Evolutionary conservation across 805 yeast genomes (phyloP).

Genomic region (Lachancea nothofagi): DNA sequence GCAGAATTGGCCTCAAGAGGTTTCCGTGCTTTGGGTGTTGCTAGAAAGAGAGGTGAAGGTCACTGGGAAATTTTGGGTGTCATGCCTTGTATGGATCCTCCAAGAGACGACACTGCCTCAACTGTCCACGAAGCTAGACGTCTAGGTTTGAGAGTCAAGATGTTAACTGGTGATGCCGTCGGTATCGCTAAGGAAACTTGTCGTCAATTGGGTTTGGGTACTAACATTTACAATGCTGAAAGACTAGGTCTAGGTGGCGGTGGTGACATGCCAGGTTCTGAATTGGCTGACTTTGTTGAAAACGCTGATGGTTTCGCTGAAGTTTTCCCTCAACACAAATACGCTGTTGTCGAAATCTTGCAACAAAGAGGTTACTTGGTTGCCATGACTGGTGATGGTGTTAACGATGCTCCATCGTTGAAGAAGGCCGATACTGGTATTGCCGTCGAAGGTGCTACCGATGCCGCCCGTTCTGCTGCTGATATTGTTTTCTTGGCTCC

Average conservation of each 20-base stretch:
- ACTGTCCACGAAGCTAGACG: conserved; percentile 87
- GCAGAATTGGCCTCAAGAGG: conserved; percentile 98
- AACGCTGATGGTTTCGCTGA: conserved; percentile 98
- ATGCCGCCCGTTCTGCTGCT: conserved; percentile 95
- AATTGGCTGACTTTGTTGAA: conserved; percentile 94
- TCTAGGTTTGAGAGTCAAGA: conserved; percentile 91
- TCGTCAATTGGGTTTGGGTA: conserved; percentile 95
- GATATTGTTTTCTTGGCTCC: conserved; percentile 94
- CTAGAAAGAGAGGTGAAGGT: conserved; percentile 97
- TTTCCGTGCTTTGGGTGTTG: conserved; percentile 97
- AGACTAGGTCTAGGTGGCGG: conserved; percentile 94
- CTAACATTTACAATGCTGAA: conserved; percentile 95
- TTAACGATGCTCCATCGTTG: conserved; percentile 95
- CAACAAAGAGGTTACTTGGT: conserved; percentile 95
- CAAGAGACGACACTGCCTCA: conserved; percentile 96
- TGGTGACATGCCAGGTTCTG: conserved; percentile 96
- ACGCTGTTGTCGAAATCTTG: conserved; percentile 90
- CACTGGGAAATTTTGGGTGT: conserved; percentile 97
- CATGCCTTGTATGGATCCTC: conserved; percentile 99
- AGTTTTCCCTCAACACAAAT: conserved; percentile 97
- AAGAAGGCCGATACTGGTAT: conserved; percentile 96
- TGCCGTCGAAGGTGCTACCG: conserved; percentile 98
- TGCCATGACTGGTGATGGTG: conserved; percentile 99
- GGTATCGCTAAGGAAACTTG: conserved; percentile 98
- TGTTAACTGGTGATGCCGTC: conserved; percentile 99